Base-by-base conservation (phyloP, 345 rosid genomes). In the Lenwebbia sp. region DNA sequence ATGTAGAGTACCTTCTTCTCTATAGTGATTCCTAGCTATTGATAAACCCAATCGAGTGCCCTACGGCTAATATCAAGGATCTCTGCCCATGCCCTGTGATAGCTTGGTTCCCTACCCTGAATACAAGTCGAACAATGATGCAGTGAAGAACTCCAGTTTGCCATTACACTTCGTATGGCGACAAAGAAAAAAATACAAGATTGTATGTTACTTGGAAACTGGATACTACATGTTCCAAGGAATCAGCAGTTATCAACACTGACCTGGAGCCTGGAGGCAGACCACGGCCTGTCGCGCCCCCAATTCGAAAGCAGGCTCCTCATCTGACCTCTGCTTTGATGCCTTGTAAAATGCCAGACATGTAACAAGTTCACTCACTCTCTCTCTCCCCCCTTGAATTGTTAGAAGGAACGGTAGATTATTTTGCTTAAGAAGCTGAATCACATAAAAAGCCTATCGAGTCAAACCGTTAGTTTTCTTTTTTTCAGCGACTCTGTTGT, bases 241-340 rank as follows among this genome's bases (percentile, higher is more conserved):
- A 15, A 83, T 41, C 41, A 23, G 41, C 25, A 8, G 47, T 17
- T 54, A 4, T 12, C n/a, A 21, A 19, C 41, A 60, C 82, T 90
- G 82, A 95, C n/a, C n/a, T n/a, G n/a, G n/a, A n/a, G n/a, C 99
- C 99, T 96, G 98, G 54, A 96, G 96, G 33, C 88, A 93, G 89
- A 95, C 98, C 82, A 96, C 99, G 55, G 96, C 99, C 89, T 87
- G 91, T 54, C 95, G 98, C 78, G 99, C 98, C 90, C 90, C 92
- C 86, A 94, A 94, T 93, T 95, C 94, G 86, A 95, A 96, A 37
- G 50, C 93, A 7, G 91, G 74, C 88, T 94, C 99, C 54, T 30
- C 10, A 86, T 94, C 99, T 85, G 95, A 96, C 87, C 92, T 93
- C 84, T 30, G 89, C 87, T 96, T 96, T 81, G 96, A 95, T 89